Evolutionary conservation across 495 filamentous ascomycete genomes (phyloP).

Genomic region (Arthonia radiata): DNA sequence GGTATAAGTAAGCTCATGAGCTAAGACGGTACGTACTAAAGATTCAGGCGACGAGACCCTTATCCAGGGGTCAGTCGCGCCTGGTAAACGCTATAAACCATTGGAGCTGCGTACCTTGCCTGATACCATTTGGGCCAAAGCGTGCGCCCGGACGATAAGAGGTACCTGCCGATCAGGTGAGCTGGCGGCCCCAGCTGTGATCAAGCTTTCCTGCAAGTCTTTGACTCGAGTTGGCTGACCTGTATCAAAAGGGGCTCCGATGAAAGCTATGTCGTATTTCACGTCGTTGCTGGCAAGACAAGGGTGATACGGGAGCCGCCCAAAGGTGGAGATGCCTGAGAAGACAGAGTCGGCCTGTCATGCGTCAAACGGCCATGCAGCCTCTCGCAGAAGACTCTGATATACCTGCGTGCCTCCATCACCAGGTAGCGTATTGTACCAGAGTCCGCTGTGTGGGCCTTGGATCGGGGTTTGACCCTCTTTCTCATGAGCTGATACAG

Average conservation of each 20-base stretch:
- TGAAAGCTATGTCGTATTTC: conserved; percentile 20
- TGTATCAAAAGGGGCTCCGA: too few species aligned
- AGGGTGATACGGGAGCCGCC: conserved; percentile 47
- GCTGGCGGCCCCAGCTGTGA: too few species aligned
- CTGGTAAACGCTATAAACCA: too few species aligned
- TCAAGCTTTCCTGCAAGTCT: too few species aligned
- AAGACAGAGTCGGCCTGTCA: conserved; percentile 29
- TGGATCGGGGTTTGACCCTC: conserved; percentile 28
- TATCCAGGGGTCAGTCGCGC: too few species aligned
- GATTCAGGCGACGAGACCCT: too few species aligned
- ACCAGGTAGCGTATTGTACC: conserved; percentile 42
- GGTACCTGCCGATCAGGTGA: too few species aligned
- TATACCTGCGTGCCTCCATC: conserved; percentile 45
- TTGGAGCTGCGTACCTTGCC: conserved; percentile 37
- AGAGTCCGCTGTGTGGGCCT: conserved; percentile 31
- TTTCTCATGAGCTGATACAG: conserved; percentile 17
- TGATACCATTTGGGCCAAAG: conserved; percentile 60
- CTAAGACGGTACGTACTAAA: too few species aligned
- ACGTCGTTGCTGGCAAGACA: conserved; percentile 4
- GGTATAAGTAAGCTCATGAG: too few species aligned
- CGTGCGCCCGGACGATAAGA: conserved; percentile 48
- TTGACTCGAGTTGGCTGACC: too few species aligned
- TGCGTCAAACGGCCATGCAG: neutral
- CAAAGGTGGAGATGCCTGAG: conserved; percentile 53
- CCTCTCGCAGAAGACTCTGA: conserved; percentile 9